Conservation (phyloP, 257 asterid species). For the Solanum okadae region DNA sequence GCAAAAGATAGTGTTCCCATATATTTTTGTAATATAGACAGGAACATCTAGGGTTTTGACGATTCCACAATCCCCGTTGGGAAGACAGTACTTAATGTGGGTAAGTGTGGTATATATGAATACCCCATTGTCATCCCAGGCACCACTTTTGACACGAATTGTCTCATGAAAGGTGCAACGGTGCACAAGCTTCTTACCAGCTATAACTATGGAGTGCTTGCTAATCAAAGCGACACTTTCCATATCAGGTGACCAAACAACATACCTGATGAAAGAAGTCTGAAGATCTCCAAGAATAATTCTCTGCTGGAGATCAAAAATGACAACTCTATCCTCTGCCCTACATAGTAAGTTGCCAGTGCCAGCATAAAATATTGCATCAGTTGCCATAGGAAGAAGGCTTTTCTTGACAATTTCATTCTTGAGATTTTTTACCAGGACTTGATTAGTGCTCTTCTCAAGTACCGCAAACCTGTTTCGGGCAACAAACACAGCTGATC, state of each 20-base stretch:
- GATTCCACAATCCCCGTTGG: constrained; percentile 93
- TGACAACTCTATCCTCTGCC: constrained; percentile 91
- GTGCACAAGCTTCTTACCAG: constrained; percentile 83
- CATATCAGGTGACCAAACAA: constrained; percentile 96
- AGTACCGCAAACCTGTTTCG: constrained; percentile 95
- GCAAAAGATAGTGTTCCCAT: constrained; percentile 81
- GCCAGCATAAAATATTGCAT: constrained; percentile 93
- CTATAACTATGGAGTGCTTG: constrained; percentile 89
- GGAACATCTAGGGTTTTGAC: constrained; percentile 90
- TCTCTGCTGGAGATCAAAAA: constrained; percentile 93
- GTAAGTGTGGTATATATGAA: constrained; percentile 87
- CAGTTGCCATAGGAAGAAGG: constrained; percentile 66
- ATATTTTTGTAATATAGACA: constrained; percentile 76
- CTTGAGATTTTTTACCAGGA: constrained; percentile 63
- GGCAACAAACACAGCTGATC: constrained; percentile 87
- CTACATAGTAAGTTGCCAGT: constrained; percentile 88
- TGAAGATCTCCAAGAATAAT: constrained; percentile 75
- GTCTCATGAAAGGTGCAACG: constrained; percentile 98
- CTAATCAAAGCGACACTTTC: constrained; percentile 87
- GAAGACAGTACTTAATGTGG: constrained; percentile 93
- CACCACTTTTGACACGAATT: constrained; percentile 96
- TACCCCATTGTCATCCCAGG: constrained; percentile 97
- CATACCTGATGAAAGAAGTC: constrained; percentile 69
- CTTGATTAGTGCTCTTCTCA: constrained; percentile 79
- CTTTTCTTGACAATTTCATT: constrained; percentile 76